Conservation (phyloP, 2,329 filamentous ascomycete genomes). For the Akanthomyces muscarius region DNA sequence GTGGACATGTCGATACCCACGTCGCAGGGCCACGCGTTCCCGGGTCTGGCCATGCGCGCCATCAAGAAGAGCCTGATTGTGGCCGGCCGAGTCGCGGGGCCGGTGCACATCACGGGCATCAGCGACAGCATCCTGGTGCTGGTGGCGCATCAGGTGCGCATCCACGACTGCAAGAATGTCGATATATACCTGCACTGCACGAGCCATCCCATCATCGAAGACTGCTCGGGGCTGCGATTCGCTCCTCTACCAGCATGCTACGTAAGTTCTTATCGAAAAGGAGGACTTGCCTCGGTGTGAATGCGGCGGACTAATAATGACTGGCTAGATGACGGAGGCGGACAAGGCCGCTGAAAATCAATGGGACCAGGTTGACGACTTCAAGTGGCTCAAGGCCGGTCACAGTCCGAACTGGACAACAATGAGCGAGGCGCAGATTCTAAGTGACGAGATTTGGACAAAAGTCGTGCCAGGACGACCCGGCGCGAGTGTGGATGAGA, state of each 20-base stretch:
- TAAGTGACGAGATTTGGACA: slow-evolving; percentile 64
- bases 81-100: slow-evolving; percentile 72
- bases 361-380: slow-evolving; percentile 92
- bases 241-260: slow-evolving; percentile 67
- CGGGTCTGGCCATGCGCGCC: slow-evolving; percentile 63
- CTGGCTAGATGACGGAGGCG: slow-evolving; percentile 25
- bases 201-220: slow-evolving; percentile 90
- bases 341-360: slow-evolving; percentile 52
- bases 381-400: slow-evolving; percentile 90
- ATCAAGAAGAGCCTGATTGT: slow-evolving; percentile 69
- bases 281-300: too few species aligned
- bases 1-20: slow-evolving; percentile 75
- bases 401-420: slow-evolving; percentile 85
- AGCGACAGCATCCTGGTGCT: slow-evolving; percentile 72
- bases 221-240: slow-evolving; percentile 75
- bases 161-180: slow-evolving; percentile 81
- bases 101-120: slow-evolving; percentile 77
- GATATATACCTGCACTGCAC: slow-evolving; percentile 78
- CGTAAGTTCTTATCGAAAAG: slow-evolving; percentile 45
- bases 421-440: slow-evolving; percentile 55
- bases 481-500: slow-evolving; percentile 59
- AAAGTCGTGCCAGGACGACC: slow-evolving; percentile 61
- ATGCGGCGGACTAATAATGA: neutral
- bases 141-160: slow-evolving; percentile 79
- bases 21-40: slow-evolving; percentile 57